Conservation (phyloP, 192 early-diverging fungal genomes). For the Gigaspora rosea region DNA sequence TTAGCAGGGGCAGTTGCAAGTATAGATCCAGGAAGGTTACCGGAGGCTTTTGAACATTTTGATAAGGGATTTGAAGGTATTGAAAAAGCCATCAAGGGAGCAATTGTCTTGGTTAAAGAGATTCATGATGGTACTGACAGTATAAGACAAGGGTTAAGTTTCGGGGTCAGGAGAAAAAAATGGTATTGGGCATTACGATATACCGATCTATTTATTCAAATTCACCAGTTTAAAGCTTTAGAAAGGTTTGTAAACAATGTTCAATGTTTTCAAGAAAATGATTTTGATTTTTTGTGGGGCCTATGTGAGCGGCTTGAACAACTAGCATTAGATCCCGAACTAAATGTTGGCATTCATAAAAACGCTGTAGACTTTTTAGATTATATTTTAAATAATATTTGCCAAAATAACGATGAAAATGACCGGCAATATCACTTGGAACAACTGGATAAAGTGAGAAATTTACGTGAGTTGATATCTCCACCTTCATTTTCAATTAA, state of each 20-base stretch:
- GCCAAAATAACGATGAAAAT: not conserved
- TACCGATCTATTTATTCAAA: not conserved
- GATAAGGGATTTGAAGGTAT: too few relatives aligned
- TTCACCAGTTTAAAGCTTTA: not conserved
- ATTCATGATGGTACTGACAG: too few relatives aligned
- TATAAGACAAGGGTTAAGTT: too few relatives aligned
- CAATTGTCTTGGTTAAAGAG: too few relatives aligned
- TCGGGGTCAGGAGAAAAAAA: not conserved
- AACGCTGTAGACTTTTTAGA: too few relatives aligned
- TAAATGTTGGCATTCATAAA: not conserved
- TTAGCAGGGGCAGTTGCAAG: too few relatives aligned
- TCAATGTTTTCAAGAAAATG: not conserved
- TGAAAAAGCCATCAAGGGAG: too few relatives aligned
- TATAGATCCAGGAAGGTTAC: too few relatives aligned
- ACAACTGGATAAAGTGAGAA: not conserved
- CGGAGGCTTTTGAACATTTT: too few relatives aligned
- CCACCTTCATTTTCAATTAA: too few relatives aligned
- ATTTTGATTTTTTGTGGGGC: not conserved
- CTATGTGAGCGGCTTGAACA: not conserved
- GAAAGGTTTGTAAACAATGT: not conserved
- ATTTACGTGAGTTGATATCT: not conserved
- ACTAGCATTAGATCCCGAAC: not conserved
- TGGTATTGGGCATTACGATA: not conserved
- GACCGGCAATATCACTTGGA: not conserved
- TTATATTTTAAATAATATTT: not conserved